Conservation (phyloP, 768 basidiomycete species). For the Lyophyllum decastes region DNA sequence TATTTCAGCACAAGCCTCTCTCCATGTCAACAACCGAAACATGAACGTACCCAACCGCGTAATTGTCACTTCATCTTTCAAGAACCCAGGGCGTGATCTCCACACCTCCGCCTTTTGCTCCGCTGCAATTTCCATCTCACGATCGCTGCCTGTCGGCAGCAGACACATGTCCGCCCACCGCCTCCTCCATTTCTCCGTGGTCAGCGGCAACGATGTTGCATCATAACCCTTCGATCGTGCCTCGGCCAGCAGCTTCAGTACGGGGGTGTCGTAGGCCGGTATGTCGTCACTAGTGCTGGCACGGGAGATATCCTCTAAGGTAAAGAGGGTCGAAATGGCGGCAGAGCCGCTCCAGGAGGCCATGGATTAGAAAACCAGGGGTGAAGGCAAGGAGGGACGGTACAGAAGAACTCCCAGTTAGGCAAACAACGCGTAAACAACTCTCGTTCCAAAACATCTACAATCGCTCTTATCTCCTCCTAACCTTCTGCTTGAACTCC, state of each 20-base stretch:
- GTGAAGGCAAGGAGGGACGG: background rate
- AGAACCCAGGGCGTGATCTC: conserved; percentile 81
- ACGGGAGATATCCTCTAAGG: conserved; percentile 7
- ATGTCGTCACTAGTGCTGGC: conserved; percentile 1
- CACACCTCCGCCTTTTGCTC: conserved; percentile 81
- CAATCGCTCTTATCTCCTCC: background rate
- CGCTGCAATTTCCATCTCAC: conserved; percentile 40
- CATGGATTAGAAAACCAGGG: conserved; percentile 13
- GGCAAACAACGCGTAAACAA: conserved; percentile 16
- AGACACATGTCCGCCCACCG: conserved; percentile 92
- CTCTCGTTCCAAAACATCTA: background rate
- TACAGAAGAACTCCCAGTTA: background rate
- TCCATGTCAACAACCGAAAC: background rate
- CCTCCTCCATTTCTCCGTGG: conserved; percentile 81
- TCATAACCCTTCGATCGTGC: conserved; percentile 73
- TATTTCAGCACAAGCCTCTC: background rate
- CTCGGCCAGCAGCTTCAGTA: conserved; percentile 51
- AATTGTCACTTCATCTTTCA: conserved; percentile 84
- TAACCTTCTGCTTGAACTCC: no score
- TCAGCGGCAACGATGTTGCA: conserved; percentile 80
- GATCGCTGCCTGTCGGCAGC: conserved; percentile 46
- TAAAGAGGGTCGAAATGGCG: conserved; percentile 19
- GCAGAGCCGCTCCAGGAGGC: conserved; percentile 37
- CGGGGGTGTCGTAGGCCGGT: conserved; percentile 42
- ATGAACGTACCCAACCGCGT: conserved; percentile 76